These are phyloP conservation scores for Phaffia australis DNA, from an alignment of 768 basidiomycete genomes.

Conservation along the genomic window DNA sequence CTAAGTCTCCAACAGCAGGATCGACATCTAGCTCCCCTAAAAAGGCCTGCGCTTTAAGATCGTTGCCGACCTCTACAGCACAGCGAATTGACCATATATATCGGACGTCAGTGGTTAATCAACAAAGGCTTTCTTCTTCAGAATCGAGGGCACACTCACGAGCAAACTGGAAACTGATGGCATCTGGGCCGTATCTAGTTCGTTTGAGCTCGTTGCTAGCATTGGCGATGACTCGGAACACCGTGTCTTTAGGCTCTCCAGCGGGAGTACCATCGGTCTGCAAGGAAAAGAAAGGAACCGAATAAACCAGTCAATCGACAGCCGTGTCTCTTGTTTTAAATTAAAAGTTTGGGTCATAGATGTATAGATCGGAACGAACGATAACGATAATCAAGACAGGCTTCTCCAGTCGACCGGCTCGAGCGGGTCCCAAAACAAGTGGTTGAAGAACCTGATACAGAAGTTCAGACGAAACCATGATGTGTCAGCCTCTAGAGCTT, in stretches of 20 bases:
- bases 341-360: neutral
- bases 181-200: conserved; percentile 33
- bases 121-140: neutral
- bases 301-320: neutral
- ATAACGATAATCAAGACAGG: conserved; percentile 40
- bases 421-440: conserved; percentile 30
- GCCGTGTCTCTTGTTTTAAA: neutral
- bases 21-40: conserved; percentile 37
- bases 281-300: neutral
- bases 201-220: conserved; percentile 35
- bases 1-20: conserved; percentile 35
- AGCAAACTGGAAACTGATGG: conserved; percentile 34
- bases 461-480: no score
- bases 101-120: neutral
- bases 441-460: conserved; percentile 10
- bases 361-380: conserved; percentile 27
- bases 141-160: neutral
- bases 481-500: no score
- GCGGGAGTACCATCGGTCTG: conserved; percentile 26
- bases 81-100: neutral
- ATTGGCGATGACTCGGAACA: conserved; percentile 34
- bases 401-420: conserved; percentile 36
- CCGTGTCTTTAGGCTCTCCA: conserved; percentile 20
- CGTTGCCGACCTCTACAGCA: conserved; percentile 37
- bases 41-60: conserved; percentile 38